A percentile compares a stretch with the other conserved stretches of the same genome.
phyloP scores from a whole-genome alignment of 306 rosid genomes.

The Carpinus viminea region DNA sequence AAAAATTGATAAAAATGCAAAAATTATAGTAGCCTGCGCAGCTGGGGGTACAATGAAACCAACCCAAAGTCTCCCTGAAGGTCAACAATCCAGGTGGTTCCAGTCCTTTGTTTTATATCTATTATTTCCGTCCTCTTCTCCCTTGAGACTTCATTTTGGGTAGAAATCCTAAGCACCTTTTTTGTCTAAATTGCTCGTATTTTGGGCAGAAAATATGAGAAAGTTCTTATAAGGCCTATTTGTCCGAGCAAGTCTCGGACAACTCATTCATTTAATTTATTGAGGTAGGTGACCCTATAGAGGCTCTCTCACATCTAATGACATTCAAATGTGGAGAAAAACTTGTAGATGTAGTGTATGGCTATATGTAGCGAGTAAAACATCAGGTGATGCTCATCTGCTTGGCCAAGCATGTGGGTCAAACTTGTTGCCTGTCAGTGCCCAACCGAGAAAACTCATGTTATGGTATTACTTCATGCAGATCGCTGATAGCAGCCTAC shows the following conservation, averaged over 20 bases:
- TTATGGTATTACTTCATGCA: constrained; percentile 25
- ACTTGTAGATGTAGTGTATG: neutral
- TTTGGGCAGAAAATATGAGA: too few species aligned
- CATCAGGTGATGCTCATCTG: neutral
- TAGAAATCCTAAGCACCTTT: too few species aligned
- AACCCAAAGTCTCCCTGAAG: constrained; percentile 90
- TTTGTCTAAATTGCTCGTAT: too few species aligned
- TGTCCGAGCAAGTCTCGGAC: neutral
- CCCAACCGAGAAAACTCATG: too few species aligned
- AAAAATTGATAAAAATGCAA: constrained; percentile 64
- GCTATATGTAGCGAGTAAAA: neutral
- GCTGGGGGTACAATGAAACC: constrained; percentile 94
- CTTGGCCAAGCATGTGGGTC: neutral
- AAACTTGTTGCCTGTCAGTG: neutral
- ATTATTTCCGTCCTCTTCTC: neutral
- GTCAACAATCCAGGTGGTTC: constrained; percentile 86
- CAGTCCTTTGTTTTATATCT: neutral
- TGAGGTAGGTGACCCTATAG: too few species aligned
- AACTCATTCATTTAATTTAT: too few species aligned
- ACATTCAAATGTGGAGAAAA: neutral
- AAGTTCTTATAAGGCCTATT: too few species aligned
- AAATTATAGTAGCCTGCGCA: constrained; percentile 90
- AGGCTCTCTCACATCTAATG: neutral
- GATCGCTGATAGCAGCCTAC: constrained; percentile 98
- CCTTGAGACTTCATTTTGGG: neutral